Percentiles rank a stretch among this genome's conserved stretches.
These are phyloP conservation scores for Globisporangium paddicum DNA, from an alignment of 352 stramenopile species.

Conservation along the genomic window DNA sequence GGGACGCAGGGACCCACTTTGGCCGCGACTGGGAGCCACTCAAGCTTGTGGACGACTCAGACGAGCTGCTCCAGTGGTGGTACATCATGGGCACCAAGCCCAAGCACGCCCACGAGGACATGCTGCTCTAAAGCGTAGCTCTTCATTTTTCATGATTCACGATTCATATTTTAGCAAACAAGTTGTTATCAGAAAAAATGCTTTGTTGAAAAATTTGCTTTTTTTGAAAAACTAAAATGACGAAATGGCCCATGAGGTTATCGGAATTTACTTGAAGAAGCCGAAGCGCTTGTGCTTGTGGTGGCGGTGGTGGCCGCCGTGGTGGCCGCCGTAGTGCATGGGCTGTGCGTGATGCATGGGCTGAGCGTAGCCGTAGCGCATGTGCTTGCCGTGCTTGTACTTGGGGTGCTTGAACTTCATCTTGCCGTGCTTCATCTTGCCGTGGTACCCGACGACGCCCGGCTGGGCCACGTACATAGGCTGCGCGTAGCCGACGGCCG, in stretches of 20 bases:
- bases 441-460: conserved; percentile 21
- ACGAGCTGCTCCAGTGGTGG: conserved; percentile 10
- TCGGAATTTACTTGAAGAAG: conserved; percentile 24
- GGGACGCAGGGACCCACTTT: conserved; percentile 6
- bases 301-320: conserved; percentile 14
- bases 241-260: neutral
- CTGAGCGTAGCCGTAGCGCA: conserved; percentile 17
- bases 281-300: conserved; percentile 27
- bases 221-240: neutral
- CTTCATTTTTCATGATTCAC: neutral
- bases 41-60: neutral
- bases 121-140: neutral
- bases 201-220: neutral
- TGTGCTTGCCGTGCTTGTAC: conserved; percentile 18
- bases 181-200: too few species aligned
- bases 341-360: conserved; percentile 6
- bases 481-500: conserved; percentile 10
- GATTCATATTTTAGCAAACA: neutral
- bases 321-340: conserved; percentile 5
- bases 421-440: conserved; percentile 26
- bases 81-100: conserved; percentile 15
- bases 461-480: conserved; percentile 24
- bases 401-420: conserved; percentile 12
- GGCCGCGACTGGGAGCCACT: conserved; percentile 15
- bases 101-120: neutral